phyloP scores from a whole-genome alignment of 352 stramenopile genomes.

The Aphanomyces euteiches region DNA sequence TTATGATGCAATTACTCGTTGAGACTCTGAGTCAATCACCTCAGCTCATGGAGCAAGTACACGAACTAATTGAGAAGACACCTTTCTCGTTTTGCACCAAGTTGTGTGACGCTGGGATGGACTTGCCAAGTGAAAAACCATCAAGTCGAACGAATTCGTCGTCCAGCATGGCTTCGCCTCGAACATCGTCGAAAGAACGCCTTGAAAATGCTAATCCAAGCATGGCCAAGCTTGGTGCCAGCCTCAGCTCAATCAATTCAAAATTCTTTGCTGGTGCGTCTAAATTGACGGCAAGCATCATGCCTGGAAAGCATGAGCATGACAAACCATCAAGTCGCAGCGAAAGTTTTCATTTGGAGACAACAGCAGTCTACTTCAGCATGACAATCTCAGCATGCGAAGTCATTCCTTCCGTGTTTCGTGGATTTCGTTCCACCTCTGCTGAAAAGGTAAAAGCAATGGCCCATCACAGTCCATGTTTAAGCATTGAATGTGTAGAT shows the following conservation, averaged over 20 bases:
- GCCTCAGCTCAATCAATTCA: slow-evolving; percentile 26
- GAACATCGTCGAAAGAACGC: slow-evolving; percentile 14
- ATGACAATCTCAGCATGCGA: slow-evolving; percentile 56
- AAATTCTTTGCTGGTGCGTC: slow-evolving; percentile 26
- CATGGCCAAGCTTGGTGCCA: slow-evolving; percentile 8
- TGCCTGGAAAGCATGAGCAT: background rate
- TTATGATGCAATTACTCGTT: slow-evolving; percentile 56
- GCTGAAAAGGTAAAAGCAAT: slow-evolving; percentile 27
- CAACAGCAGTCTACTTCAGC: slow-evolving; percentile 42
- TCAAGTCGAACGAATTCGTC: slow-evolving; percentile 16
- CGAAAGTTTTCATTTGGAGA: slow-evolving; percentile 29
- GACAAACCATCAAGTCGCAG: slow-evolving; percentile 10
- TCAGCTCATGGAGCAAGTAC: slow-evolving; percentile 43
- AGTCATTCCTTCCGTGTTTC: slow-evolving; percentile 68
- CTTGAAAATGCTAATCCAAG: background rate
- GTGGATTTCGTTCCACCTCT: slow-evolving; percentile 50
- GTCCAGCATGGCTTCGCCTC: slow-evolving; percentile 3
- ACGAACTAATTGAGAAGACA: slow-evolving; percentile 56
- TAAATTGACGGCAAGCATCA: slow-evolving; percentile 25
- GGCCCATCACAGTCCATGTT: background rate
- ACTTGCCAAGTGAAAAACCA: slow-evolving; percentile 20
- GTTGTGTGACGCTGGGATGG: slow-evolving; percentile 44
- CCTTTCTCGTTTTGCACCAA: slow-evolving; percentile 55
- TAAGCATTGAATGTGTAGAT: slow-evolving; percentile 38
- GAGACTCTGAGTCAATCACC: slow-evolving; percentile 44